Percentiles rank a stretch among this genome's conserved stretches.
These are phyloP conservation scores for Penicillium alfredii DNA, from an alignment of 495 filamentous ascomycete genomes.

Conservation along the genomic window DNA sequence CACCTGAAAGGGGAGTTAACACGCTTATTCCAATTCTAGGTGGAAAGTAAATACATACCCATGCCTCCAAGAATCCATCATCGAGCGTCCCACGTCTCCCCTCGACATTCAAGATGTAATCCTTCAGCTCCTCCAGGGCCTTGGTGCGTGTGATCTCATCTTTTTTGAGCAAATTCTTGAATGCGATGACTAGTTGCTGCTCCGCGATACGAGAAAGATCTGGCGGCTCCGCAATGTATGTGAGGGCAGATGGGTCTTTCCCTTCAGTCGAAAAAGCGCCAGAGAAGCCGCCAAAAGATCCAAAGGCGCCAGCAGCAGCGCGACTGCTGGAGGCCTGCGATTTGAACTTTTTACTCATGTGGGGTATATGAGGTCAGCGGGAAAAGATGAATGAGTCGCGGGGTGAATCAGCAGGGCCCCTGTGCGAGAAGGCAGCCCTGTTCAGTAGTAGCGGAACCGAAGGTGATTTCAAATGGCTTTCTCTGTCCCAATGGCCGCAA, in stretches of 20 bases:
- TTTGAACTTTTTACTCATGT: constrained; percentile 66
- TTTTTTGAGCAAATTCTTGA: constrained; percentile 90
- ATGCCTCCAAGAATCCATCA: constrained; percentile 73
- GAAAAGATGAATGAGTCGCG: constrained; percentile 17
- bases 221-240: constrained; percentile 80
- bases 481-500: constrained; percentile 8
- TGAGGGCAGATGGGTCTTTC: constrained; percentile 54
- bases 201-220: constrained; percentile 73
- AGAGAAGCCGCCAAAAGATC: constrained; percentile 41
- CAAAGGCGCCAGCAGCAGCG: constrained; percentile 48
- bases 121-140: constrained; percentile 77
- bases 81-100: constrained; percentile 53
- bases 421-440: neutral
- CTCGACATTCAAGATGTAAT: constrained; percentile 48
- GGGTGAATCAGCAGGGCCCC: constrained; percentile 7
- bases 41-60: constrained; percentile 55
- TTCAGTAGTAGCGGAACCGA: neutral
- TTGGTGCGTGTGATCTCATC: constrained; percentile 91
- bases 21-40: constrained; percentile 10
- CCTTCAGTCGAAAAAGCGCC: constrained; percentile 42
- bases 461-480: neutral
- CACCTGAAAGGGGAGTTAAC: constrained; percentile 47
- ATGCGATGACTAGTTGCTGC: constrained; percentile 73
- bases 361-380: constrained; percentile 36
- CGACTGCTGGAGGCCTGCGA: constrained; percentile 68